Conservation (phyloP, 169 alveolate genomes). For the Plasmodium ovale region DNA sequence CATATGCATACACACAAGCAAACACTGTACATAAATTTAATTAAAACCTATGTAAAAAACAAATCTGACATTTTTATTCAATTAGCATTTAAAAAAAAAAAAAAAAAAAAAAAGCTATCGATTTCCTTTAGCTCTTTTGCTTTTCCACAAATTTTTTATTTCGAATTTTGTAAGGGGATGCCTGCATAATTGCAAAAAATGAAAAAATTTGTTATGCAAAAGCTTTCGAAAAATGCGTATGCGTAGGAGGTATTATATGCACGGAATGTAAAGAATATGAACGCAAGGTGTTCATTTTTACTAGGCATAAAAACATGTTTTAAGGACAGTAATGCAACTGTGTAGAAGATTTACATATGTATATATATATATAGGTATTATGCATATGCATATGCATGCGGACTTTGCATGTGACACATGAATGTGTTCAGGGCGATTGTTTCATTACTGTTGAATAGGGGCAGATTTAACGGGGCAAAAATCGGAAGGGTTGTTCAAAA, state of each 20-base stretch:
- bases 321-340: not conserved
- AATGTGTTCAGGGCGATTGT: not conserved
- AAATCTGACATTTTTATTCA: not conserved
- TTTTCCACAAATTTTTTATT: conserved; percentile 43
- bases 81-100: not conserved
- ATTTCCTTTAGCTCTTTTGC: not conserved
- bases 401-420: not conserved
- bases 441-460: conserved; percentile 15
- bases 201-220: not conserved
- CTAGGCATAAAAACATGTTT: too few species aligned
- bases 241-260: not conserved
- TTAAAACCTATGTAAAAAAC: not conserved
- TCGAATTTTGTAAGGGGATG: conserved; percentile 39
- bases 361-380: not conserved
- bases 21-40: not conserved
- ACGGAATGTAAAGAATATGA: not conserved
- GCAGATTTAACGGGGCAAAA: not conserved
- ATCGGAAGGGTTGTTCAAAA: conserved; percentile 50
- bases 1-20: not conserved
- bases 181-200: conserved; percentile 10
- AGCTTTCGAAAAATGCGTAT: too few species aligned
- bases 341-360: not conserved
- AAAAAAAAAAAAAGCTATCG: not conserved
- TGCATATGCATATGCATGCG: not conserved
- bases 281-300: not conserved